Evolutionary conservation across 2,329 filamentous ascomycete genomes (phyloP), one percentile per base, ranked within the genome.

Genomic region (Stagonosporopsis cucurbitacearum): DNA sequence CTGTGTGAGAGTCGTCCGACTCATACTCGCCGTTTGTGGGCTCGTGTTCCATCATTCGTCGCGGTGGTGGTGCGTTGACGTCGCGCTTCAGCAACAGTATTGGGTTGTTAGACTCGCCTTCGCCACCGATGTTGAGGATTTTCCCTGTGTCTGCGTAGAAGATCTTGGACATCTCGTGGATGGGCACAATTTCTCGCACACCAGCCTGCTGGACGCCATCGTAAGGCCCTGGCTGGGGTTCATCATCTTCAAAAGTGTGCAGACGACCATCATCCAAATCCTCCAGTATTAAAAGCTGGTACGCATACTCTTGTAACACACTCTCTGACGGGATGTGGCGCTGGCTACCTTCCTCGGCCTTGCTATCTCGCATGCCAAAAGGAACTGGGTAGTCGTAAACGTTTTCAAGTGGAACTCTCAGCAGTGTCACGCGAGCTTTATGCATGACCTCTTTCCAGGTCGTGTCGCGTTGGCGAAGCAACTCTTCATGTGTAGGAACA

Each of bases 401-500:
- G 35, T 81, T 70, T 37, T 83, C 80, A 28, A 88, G 76, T 0
- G 87, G 89, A 0, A 90, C 84, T 43, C 93, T 84, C 65, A 89
- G 84, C 11, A 99, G 80, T 54, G 92, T 91, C 12, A 97, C 86
- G 35, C 88, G 86, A 17, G 92, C 91, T 74, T 98, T 99, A 78
- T 98, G 93, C 58, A 97, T 88, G 36, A 96, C 92, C 73, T 99
- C 94, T 72, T 98, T 95, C 95, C 95, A 98, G 0, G 93, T 89
- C 0, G 92, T 80, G 77, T 87, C 76, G 78, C 89, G 71, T 77
- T 87, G 75, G 77, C 89, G 71, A 63, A 87, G 65, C 66, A 84
- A 77, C 72, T 86, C 75, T 76, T 86, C 76, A 17, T 83, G 80
- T 2, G 81, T 78, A 35, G 84, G 77, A 39, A 80, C 79, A 3